Evolutionary conservation across 2,329 filamentous ascomycete genomes (phyloP).

Genomic region (Triangularia setosa): DNA sequence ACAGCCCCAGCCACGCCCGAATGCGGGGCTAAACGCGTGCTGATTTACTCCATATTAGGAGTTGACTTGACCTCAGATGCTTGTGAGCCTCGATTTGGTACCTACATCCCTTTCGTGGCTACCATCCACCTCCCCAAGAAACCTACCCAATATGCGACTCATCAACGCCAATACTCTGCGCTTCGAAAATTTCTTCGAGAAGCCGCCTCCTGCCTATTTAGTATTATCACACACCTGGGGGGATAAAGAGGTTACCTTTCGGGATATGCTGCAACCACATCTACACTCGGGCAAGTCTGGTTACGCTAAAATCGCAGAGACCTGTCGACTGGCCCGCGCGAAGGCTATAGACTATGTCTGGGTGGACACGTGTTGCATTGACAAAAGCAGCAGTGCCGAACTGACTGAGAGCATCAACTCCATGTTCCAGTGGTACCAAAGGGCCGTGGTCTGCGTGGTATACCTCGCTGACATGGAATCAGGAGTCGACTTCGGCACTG

Average conservation of each 20-base stretch:
- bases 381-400: conserved; percentile 3
- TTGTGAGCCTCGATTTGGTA: too few species aligned
- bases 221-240: neutral
- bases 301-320: neutral
- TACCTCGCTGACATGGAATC: neutral
- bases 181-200: neutral
- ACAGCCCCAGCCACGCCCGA: too few species aligned
- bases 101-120: too few species aligned
- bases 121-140: too few species aligned
- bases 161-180: neutral
- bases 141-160: neutral
- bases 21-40: too few species aligned
- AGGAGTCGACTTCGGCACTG: neutral
- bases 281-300: neutral
- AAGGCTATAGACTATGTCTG: neutral
- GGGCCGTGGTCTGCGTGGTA: neutral
- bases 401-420: conserved; percentile 1
- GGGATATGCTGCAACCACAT: neutral
- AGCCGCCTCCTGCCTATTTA: neutral
- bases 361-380: conserved; percentile 1
- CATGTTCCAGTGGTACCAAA: conserved; percentile 1
- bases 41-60: too few species aligned
- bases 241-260: neutral
- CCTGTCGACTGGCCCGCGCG: neutral
- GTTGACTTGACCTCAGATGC: too few species aligned